A percentile compares a stretch with the other conserved stretches of the same genome.
Evolutionary conservation across 257 asterid species (phyloP).

Genomic region (Jacaranda copaia): DNA sequence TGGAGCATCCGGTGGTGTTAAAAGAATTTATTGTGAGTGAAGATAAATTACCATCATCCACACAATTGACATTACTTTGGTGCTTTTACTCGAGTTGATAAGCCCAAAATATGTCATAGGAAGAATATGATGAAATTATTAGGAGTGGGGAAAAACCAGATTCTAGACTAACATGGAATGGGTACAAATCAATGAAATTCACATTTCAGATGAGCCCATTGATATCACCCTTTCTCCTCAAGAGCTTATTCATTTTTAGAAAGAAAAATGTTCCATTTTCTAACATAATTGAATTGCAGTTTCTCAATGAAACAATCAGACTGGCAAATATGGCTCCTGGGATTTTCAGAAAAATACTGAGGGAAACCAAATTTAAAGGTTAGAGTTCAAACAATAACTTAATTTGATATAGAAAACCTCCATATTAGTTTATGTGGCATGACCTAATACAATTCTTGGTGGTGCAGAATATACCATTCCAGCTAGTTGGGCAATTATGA

Average conservation of each 20-base stretch:
- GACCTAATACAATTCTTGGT: slow-evolving; percentile 26
- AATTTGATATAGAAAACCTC: slow-evolving; percentile 6
- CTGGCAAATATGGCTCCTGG: slow-evolving; percentile 93
- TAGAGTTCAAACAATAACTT: slow-evolving; percentile 20
- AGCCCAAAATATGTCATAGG: slow-evolving; percentile 50
- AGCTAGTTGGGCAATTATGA: slow-evolving; percentile 94
- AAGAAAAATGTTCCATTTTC: slow-evolving; percentile 2
- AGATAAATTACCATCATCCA: background rate
- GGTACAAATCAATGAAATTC: slow-evolving; percentile 85
- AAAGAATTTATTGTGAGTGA: slow-evolving; percentile 67
- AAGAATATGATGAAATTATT: slow-evolving; percentile 79
- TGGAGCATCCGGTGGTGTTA: slow-evolving; percentile 64
- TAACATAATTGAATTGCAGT: slow-evolving; percentile 52
- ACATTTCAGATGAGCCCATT: slow-evolving; percentile 72
- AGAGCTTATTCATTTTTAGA: background rate
- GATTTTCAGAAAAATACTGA: slow-evolving; percentile 79
- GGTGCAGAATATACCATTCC: slow-evolving; percentile 88
- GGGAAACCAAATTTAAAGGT: slow-evolving; percentile 80
- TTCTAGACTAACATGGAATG: slow-evolving; percentile 77
- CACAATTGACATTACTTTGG: slow-evolving; percentile 9
- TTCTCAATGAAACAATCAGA: slow-evolving; percentile 87
- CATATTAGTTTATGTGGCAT: slow-evolving; percentile 25
- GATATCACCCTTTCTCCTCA: background rate
- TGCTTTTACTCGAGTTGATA: background rate
- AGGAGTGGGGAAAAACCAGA: slow-evolving; percentile 65